These are phyloP conservation scores for Hyphopichia burtonii DNA, from an alignment of 1,139 yeast genomes.

Conservation along the genomic window DNA sequence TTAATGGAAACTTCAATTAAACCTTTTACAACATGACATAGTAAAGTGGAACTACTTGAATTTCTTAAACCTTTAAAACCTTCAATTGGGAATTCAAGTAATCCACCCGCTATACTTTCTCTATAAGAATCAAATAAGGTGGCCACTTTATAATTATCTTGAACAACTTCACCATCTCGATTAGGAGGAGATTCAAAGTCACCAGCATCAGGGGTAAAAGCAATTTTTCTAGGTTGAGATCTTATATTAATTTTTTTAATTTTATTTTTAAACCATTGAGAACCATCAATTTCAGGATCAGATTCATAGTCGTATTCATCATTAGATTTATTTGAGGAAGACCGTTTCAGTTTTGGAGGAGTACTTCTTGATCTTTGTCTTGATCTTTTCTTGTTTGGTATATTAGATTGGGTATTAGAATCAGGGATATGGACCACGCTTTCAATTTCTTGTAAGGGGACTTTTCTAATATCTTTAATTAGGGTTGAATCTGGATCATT, in stretches of 20 bases:
- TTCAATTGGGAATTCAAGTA: conserved; percentile 63
- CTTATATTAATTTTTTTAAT: conserved; percentile 51
- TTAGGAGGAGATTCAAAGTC: conserved; percentile 45
- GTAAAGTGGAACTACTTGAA: conserved; percentile 66
- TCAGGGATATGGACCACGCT: conserved; percentile 56
- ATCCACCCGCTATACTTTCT: conserved; percentile 74
- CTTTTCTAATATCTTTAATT: conserved; percentile 30
- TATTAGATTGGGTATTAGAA: conserved; percentile 3
- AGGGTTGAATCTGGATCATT: conserved; percentile 37
- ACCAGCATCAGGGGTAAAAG: conserved; percentile 64
- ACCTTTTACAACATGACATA: conserved; percentile 76
- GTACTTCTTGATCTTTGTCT: conserved; percentile 13
- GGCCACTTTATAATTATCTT: conserved; percentile 63
- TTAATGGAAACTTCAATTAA: conserved; percentile 65
- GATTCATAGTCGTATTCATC: conserved; percentile 31
- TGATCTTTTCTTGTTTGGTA: conserved; percentile 8
- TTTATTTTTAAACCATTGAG: conserved; percentile 58
- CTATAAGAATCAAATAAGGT: conserved; percentile 66
- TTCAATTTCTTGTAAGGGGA: conserved; percentile 59
- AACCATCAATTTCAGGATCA: conserved; percentile 46
- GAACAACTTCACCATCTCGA: conserved; percentile 29
- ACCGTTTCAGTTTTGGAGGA: conserved; percentile 12
- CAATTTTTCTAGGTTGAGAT: conserved; percentile 57
- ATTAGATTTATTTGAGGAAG: conserved; percentile 4
- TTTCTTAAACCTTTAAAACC: conserved; percentile 64